Conservation (phyloP, 148 eudicot species). For the Persicaria maculosa region DNA sequence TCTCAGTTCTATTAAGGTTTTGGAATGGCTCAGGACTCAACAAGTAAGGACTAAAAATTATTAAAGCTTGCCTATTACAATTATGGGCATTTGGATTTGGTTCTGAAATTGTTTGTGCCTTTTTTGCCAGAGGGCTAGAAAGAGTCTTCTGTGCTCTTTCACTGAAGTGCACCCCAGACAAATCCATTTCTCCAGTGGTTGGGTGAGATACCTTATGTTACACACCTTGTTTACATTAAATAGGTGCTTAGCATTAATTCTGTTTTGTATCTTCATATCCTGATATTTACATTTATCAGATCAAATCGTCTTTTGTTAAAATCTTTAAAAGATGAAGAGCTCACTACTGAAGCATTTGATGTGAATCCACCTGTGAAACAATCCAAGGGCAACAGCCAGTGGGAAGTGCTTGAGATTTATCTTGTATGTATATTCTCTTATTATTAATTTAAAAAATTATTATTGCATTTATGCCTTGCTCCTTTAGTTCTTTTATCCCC, state of each 20-base stretch:
- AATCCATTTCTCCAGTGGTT: conserved; percentile 28
- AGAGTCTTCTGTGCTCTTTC: conserved; percentile 72
- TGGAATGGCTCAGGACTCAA: conserved; percentile 80
- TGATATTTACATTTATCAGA: conserved; percentile 18
- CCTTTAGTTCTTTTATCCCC: background rate
- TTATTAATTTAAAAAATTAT: background rate
- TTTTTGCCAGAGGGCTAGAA: conserved; percentile 60
- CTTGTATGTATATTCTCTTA: conserved; percentile 44
- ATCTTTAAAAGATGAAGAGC: conserved; percentile 56
- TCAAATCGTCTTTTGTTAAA: conserved; percentile 55
- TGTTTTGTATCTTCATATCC: background rate
- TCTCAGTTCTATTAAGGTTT: conserved; percentile 74
- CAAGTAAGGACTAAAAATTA: conserved; percentile 32
- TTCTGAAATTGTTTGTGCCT: background rate
- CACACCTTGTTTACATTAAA: background rate
- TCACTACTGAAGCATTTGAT: conserved; percentile 38
- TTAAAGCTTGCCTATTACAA: background rate
- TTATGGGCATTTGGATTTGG: background rate
- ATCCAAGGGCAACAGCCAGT: conserved; percentile 49
- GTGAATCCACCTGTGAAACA: conserved; percentile 34
- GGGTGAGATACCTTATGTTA: conserved; percentile 36
- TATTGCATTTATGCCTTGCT: background rate
- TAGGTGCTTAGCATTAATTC: background rate
- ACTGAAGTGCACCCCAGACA: conserved; percentile 67
- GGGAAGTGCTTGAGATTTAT: conserved; percentile 86